Conservation (phyloP, 2,329 filamentous ascomycete species). For the Sporothrix phasma region DNA sequence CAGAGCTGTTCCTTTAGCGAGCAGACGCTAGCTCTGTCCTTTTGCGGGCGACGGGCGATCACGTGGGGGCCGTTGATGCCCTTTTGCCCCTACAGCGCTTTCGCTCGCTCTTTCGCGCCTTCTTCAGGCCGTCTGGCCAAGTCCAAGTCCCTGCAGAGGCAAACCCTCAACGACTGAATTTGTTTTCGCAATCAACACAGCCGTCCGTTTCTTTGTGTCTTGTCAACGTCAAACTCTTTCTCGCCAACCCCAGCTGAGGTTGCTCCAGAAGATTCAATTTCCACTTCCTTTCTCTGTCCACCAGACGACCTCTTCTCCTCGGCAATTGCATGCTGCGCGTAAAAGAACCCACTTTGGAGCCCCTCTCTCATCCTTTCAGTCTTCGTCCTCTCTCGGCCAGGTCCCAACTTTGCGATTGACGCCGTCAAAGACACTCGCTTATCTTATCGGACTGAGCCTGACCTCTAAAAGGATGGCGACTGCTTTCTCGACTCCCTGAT, state of each 20-base stretch:
- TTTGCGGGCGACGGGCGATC: background rate
- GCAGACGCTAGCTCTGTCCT: background rate
- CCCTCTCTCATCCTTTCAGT: background rate
- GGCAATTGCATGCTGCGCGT: background rate
- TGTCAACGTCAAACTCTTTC: background rate
- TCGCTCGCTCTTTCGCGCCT: background rate
- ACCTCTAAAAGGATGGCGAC: background rate
- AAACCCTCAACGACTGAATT: constrained; percentile 1
- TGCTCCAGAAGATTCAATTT: background rate
- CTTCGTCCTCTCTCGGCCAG: background rate
- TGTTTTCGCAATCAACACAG: constrained; percentile 1
- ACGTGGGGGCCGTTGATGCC: background rate
- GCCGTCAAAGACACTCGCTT: background rate
- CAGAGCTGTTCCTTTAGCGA: too few species aligned
- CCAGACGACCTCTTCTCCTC: background rate
- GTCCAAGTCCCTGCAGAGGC: too few species aligned
- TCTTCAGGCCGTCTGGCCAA: background rate
- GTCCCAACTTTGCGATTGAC: background rate
- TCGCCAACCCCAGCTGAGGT: background rate
- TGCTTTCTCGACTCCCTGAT: background rate
- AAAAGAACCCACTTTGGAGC: background rate
- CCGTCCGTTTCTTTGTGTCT: background rate
- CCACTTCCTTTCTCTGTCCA: background rate
- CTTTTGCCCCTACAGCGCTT: background rate
- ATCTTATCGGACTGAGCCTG: background rate